phyloP scores from a whole-genome alignment of 768 basidiomycete genomes.

The Kwoniella mangroviensis region DNA sequence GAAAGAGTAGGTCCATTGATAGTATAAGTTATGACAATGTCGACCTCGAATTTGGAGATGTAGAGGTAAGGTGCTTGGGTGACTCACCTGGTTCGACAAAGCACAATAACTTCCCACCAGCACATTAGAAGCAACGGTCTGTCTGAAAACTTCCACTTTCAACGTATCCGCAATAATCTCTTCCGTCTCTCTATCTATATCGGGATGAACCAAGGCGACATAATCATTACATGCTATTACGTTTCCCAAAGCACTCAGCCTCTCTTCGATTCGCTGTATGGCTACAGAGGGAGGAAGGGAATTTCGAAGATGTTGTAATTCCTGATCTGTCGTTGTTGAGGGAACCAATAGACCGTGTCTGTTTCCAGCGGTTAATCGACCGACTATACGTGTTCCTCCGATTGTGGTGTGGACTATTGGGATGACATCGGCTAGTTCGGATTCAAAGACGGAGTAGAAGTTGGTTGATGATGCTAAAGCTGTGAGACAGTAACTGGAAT shows the following conservation, averaged over 20 bases:
- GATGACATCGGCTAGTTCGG: conserved; percentile 87
- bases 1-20: neutral
- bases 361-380: conserved; percentile 92
- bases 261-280: conserved; percentile 95
- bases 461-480: conserved; percentile 94
- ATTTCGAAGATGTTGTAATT: conserved; percentile 96
- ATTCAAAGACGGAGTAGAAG: conserved; percentile 97
- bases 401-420: conserved; percentile 97
- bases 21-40: neutral
- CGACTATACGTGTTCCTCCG: conserved; percentile 90
- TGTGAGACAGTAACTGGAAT: conserved; percentile 80
- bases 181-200: conserved; percentile 96
- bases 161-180: conserved; percentile 99
- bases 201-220: conserved; percentile 97
- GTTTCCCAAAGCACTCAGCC: conserved; percentile 94
- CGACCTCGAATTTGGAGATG: too few species aligned
- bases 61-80: neutral
- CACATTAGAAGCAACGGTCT: conserved; percentile 95
- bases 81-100: conserved; percentile 77
- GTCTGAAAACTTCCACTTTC: conserved; percentile 98
- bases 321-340: conserved; percentile 93
- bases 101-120: conserved; percentile 95
- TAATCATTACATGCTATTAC: conserved; percentile 99
- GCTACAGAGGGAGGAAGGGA: conserved; percentile 89
- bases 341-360: conserved; percentile 96